phyloP scores from a whole-genome alignment of 2,329 filamentous ascomycete genomes.

The Berkeleyomyces basicola region DNA sequence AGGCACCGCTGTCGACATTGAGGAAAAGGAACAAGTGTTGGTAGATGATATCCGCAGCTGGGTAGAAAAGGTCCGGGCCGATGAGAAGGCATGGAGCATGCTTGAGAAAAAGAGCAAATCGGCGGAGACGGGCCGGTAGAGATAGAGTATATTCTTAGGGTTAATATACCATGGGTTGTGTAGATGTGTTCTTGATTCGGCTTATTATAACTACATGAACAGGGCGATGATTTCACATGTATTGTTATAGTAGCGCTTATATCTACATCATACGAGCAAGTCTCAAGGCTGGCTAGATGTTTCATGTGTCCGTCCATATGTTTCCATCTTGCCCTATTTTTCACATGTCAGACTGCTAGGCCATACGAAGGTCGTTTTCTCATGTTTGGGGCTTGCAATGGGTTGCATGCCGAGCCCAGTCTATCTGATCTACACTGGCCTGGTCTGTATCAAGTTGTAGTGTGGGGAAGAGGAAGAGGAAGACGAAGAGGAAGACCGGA shows the following conservation, averaged over 20 bases:
- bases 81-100: slow-evolving; percentile 9
- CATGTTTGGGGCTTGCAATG: no score
- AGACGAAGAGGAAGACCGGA: neutral
- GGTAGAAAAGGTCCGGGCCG: neutral
- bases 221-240: no score
- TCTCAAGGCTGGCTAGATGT: neutral
- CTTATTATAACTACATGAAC: no score
- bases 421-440: neutral
- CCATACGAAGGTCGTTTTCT: no score
- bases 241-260: no score
- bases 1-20: slow-evolving; percentile 42
- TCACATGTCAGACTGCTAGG: neutral
- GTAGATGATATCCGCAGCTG: slow-evolving; percentile 3
- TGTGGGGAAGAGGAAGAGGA: neutral
- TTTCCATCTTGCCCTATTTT: neutral
- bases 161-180: neutral
- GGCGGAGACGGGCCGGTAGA: neutral
- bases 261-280: neutral
- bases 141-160: neutral
- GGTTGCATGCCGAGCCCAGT: neutral
- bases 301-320: neutral
- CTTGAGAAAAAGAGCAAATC: slow-evolving; percentile 11
- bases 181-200: no score
- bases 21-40: slow-evolving; percentile 26
- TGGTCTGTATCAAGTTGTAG: neutral